Percentiles rank a stretch among this genome's conserved stretches.
These are phyloP conservation scores for Stachybotrys chartarum DNA, from an alignment of 2,329 filamentous ascomycete genomes.

Conservation along the genomic window DNA sequence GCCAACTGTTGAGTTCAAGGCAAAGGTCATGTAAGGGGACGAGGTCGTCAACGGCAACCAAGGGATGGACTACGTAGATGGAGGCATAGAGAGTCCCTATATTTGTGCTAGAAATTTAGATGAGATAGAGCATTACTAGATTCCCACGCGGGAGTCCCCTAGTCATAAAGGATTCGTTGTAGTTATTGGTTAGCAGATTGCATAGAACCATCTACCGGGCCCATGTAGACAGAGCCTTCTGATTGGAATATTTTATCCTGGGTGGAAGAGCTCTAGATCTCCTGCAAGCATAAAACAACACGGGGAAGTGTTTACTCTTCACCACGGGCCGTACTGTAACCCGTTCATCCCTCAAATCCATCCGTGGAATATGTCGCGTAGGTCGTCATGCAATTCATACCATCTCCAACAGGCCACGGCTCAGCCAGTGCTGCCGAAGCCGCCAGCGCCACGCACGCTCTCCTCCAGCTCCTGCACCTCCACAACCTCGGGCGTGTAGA, in stretches of 20 bases:
- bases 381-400: background rate
- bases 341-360: background rate
- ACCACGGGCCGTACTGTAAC: too few species aligned
- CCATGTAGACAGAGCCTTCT: too few species aligned
- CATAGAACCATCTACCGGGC: too few species aligned
- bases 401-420: background rate
- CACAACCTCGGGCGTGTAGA: constrained; percentile 86
- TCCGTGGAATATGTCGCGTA: background rate
- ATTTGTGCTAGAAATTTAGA: constrained; percentile 2
- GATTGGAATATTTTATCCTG: too few species aligned
- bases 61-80: background rate
- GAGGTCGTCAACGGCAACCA: background rate
- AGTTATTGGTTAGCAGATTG: too few species aligned
- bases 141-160: constrained; percentile 1
- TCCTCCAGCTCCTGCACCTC: constrained; percentile 84
- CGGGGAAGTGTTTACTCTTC: too few species aligned
- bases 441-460: constrained; percentile 83
- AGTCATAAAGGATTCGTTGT: background rate
- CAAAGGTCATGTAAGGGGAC: constrained; percentile 36
- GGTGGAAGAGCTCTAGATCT: too few species aligned
- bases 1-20: constrained; percentile 58
- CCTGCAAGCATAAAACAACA: too few species aligned
- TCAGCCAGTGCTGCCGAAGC: constrained; percentile 79
- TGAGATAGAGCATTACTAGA: constrained; percentile 8
- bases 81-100: background rate